These are phyloP conservation scores for Apiotrichum montevideense DNA, from an alignment of 1,284 basidiomycete species.

Conservation along the genomic window DNA sequence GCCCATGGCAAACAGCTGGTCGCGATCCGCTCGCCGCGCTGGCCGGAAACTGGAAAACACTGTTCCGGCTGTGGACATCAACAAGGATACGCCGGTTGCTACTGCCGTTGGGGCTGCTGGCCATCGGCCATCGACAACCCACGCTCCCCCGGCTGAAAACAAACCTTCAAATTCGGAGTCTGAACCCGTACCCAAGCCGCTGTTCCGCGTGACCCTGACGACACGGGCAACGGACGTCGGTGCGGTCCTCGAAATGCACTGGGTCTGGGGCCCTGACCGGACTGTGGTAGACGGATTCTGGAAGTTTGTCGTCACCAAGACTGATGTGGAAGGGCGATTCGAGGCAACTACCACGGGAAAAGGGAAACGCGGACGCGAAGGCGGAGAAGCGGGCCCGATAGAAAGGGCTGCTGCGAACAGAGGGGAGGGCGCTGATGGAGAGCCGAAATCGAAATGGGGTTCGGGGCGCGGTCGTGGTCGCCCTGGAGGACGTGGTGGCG, in stretches of 20 bases:
- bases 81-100: too few species aligned
- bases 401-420: too few species aligned
- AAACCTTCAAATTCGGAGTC: too few species aligned
- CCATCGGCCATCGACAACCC: too few species aligned
- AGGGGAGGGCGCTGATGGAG: too few species aligned
- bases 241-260: slow-evolving; percentile 52
- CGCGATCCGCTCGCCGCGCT: slow-evolving; percentile 55
- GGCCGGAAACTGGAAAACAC: slow-evolving; percentile 6
- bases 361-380: not conserved
- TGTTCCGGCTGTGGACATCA: too few species aligned
- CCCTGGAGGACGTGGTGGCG: not conserved
- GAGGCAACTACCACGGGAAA: too few species aligned
- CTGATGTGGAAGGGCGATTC: too few species aligned
- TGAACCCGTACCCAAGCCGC: slow-evolving; percentile 8
- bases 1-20: slow-evolving; percentile 64
- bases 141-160: too few species aligned
- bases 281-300: slow-evolving; percentile 62
- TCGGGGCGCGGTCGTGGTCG: too few species aligned
- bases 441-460: too few species aligned
- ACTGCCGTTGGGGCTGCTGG: too few species aligned
- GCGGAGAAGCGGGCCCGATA: not conserved
- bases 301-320: slow-evolving; percentile 54
- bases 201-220: slow-evolving; percentile 28
- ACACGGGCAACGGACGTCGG: not conserved
- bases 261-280: slow-evolving; percentile 60